phyloP scores from a whole-genome alignment of 2,329 filamentous ascomycete species.

The Pseudogymnoascus sp. region DNA sequence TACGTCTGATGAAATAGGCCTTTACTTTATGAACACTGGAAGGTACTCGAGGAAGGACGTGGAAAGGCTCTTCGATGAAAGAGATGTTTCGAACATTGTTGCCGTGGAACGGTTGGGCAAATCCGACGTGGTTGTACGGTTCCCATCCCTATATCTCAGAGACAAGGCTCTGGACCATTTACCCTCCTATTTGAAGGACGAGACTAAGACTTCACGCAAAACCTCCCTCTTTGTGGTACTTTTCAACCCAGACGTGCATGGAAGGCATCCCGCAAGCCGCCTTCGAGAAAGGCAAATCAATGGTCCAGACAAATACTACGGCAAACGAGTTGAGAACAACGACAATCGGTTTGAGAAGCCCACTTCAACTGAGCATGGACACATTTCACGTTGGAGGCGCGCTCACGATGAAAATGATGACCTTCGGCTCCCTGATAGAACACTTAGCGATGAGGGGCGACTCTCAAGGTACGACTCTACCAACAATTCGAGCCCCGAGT shows the following conservation, averaged over 20 bases:
- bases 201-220: background rate
- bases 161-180: background rate
- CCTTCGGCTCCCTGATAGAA: background rate
- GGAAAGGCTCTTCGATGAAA: background rate
- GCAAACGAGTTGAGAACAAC: background rate
- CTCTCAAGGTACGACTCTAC: background rate
- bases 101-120: background rate
- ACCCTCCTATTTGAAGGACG: background rate
- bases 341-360: background rate
- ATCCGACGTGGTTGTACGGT: background rate
- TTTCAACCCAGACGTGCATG: background rate
- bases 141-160: background rate
- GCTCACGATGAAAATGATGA: background rate
- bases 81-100: background rate
- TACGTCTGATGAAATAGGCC: background rate
- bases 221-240: background rate
- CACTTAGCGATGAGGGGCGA: background rate
- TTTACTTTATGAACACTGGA: conserved; percentile 1
- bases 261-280: background rate
- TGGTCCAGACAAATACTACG: background rate
- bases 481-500: background rate
- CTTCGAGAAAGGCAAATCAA: background rate
- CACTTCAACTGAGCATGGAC: background rate
- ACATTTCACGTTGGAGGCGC: background rate
- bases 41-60: background rate